Base-by-base conservation (phyloP, 495 filamentous ascomycete species). In the Entonaema liquescens region DNA sequence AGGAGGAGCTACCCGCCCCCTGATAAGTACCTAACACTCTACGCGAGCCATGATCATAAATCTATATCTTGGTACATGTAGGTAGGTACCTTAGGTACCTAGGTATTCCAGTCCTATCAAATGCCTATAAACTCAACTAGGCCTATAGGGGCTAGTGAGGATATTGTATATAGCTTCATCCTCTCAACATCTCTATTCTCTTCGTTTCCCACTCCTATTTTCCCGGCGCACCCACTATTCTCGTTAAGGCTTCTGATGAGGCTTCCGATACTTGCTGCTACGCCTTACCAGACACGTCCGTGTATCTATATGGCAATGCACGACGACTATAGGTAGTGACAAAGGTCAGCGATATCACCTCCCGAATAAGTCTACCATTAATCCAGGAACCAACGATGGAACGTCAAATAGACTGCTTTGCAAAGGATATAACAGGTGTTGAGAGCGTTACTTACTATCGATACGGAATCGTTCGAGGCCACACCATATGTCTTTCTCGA, bases 401-500 rank as follows among this genome's bases (percentile, higher is more conserved):
- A 3, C 8, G 8, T n/a, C 17, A 29, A 2, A 4, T 8, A 13
- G 29, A 11, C 2, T 3, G 8, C 19, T 3, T 23, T 21, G n/a
- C 6, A 26, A 21, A 19, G 25, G 29, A 36, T 33, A 31, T 35
- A 33, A 33, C 5, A 35, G 9, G 15, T 12, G n/a, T 12, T n/a
- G 3, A 40, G 13, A 7, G 1, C 29, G 21, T 17, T 13, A 53
- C 54, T 31, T 35, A 59, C 63, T 57, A 31, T 71, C 68, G 17
- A 71, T 62, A 17, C 68, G 68, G 40, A 71, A 71, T 2, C 50
- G 40, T 0, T 62, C 57, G 0, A 71, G 50, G 0, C 49, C 42
- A 12, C 3, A 7, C 33, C 15, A 40, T 1, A 13, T 17, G 36
- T 71, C 62, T n/a, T 19, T 55, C 35, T 62, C 44, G 19, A 71